A percentile compares a stretch with the other conserved stretches of the same genome.
phyloP scores from a whole-genome alignment of 2,329 filamentous ascomycete species.

The Zymoseptoria brevis region DNA sequence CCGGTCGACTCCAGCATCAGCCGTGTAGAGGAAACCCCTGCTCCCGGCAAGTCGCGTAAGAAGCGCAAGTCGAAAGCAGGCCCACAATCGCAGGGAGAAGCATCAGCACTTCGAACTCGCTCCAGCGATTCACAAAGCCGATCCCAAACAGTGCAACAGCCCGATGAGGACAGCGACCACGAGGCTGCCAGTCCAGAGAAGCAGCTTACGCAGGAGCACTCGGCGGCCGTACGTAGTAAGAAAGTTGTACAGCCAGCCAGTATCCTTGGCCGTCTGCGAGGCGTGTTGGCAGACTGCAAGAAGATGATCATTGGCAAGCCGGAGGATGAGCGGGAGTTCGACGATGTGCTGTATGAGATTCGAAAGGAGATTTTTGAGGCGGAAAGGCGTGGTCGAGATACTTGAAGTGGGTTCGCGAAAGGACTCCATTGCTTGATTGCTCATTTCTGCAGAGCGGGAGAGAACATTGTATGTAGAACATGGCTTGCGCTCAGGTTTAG shows the following conservation, averaged over 20 bases:
- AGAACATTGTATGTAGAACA: background rate
- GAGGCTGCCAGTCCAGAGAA: slow-evolving; percentile 2
- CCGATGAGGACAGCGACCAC: slow-evolving; percentile 17
- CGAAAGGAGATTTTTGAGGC: slow-evolving; percentile 66
- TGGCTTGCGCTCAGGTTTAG: background rate
- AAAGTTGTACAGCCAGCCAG: slow-evolving; percentile 35
- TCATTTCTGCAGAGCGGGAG: too few relatives aligned
- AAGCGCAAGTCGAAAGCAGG: slow-evolving; percentile 21
- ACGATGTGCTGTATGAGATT: slow-evolving; percentile 73
- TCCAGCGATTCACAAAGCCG: background rate
- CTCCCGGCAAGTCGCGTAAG: slow-evolving; percentile 21
- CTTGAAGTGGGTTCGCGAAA: background rate
- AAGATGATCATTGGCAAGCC: slow-evolving; percentile 53
- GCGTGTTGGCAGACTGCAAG: slow-evolving; percentile 53
- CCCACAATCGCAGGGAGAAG: slow-evolving; percentile 7
- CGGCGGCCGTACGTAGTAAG: slow-evolving; percentile 14
- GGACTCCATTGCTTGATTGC: too few relatives aligned
- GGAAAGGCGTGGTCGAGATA: slow-evolving; percentile 22
- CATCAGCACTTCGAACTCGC: slow-evolving; percentile 8
- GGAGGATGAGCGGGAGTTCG: slow-evolving; percentile 63
- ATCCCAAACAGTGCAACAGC: background rate
- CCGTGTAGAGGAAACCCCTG: slow-evolving; percentile 15
- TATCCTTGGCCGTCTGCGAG: slow-evolving; percentile 49
- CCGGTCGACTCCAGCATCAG: slow-evolving; percentile 1
- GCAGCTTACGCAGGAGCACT: slow-evolving; percentile 1